These are phyloP conservation scores for Stygiomarasmius scandens DNA, from an alignment of 1,284 basidiomycete species.

Conservation along the genomic window DNA sequence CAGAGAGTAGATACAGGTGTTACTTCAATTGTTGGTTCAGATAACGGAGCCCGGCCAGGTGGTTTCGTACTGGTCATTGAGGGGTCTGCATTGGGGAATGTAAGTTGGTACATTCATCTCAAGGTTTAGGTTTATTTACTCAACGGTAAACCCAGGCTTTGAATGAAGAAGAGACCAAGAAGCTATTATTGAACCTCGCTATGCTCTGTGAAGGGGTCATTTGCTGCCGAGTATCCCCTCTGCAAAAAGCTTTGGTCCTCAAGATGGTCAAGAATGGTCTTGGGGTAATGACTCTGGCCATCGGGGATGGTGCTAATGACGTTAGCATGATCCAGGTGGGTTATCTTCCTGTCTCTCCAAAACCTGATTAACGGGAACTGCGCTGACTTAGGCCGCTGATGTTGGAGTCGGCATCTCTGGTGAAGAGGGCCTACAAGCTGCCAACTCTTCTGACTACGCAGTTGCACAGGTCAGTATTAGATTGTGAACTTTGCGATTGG, in stretches of 20 bases:
- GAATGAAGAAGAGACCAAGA: conserved; percentile 72
- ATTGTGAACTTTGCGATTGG: background rate
- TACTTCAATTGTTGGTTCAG: conserved; percentile 81
- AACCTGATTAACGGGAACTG: conserved; percentile 1
- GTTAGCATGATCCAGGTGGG: conserved; percentile 86
- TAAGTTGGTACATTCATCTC: no score
- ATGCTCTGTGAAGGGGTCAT: conserved; percentile 94
- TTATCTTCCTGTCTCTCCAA: background rate
- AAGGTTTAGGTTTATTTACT: no score
- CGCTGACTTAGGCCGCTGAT: conserved; percentile 90
- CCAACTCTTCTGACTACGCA: conserved; percentile 96
- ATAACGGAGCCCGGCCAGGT: conserved; percentile 87
- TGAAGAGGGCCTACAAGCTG: conserved; percentile 95
- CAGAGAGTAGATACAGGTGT: conserved; percentile 70
- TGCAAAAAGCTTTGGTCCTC: conserved; percentile 96
- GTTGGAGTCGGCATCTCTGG: conserved; percentile 96
- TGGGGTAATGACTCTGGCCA: conserved; percentile 89
- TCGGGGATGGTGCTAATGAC: conserved; percentile 96
- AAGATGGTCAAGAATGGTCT: conserved; percentile 91
- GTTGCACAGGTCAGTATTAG: conserved; percentile 74
- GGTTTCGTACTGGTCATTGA: conserved; percentile 97
- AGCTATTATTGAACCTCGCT: conserved; percentile 81
- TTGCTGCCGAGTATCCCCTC: conserved; percentile 95
- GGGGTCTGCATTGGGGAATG: conserved; percentile 73
- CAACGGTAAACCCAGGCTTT: no score